phyloP scores from a whole-genome alignment of 2,329 filamentous ascomycete species.

The Pyrenophora graminea region DNA sequence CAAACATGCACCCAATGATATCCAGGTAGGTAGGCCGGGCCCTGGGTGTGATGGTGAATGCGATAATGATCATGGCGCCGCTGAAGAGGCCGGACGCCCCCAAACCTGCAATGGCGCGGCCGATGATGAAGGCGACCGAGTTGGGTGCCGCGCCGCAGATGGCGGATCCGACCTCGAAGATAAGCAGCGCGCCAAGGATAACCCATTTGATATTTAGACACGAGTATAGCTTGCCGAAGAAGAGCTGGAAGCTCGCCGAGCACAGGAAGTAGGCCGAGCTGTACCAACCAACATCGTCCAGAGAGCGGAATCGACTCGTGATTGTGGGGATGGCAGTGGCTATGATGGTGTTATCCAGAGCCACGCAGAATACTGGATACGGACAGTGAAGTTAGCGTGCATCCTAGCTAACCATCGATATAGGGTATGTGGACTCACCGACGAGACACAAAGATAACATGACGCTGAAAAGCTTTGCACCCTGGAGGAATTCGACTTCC shows the following conservation, averaged over 20 bases:
- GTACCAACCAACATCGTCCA: background rate
- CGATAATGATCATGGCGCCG: too few species aligned
- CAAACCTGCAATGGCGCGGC: background rate
- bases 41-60: constrained; percentile 25
- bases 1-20: constrained; percentile 44
- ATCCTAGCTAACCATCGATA: too few species aligned
- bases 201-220: background rate
- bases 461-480: too few species aligned
- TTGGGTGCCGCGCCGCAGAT: background rate
- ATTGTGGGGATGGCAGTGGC: background rate
- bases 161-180: background rate
- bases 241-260: background rate
- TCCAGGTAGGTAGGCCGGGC: constrained; percentile 47
- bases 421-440: too few species aligned
- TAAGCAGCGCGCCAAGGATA: background rate
- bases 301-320: background rate
- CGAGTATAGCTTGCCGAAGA: background rate
- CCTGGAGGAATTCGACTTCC: too few species aligned
- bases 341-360: background rate
- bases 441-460: too few species aligned
- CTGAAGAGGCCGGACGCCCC: background rate
- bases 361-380: too few species aligned
- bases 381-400: too few species aligned
- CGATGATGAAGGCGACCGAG: background rate
- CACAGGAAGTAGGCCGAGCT: background rate